phyloP scores from a whole-genome alignment of 768 basidiomycete genomes.

The Pleurotus djamor region DNA sequence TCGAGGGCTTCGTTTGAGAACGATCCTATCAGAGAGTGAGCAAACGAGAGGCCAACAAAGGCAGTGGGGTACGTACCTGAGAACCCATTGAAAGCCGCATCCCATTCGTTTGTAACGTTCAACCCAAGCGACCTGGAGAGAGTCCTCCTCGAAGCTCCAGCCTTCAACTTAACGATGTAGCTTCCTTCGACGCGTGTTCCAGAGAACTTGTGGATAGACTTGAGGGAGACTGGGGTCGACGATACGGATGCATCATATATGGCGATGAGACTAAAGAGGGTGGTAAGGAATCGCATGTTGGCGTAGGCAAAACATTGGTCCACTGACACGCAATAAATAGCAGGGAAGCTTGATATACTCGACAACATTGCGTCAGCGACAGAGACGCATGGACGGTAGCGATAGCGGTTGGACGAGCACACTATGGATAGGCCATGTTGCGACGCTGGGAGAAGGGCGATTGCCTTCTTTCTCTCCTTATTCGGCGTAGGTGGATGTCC shows the following conservation, averaged over 20 bases:
- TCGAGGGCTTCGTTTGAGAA: constrained; percentile 16
- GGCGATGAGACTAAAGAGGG: not conserved
- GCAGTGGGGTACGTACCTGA: constrained; percentile 16
- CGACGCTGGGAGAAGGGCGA: no score
- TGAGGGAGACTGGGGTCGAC: not conserved
- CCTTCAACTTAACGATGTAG: constrained; percentile 26
- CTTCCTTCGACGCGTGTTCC: not conserved
- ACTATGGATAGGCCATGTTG: no score
- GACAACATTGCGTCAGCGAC: no score
- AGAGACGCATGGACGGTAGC: no score
- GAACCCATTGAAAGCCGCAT: constrained; percentile 24
- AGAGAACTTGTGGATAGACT: not conserved
- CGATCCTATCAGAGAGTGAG: constrained; percentile 1
- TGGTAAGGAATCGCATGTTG: not conserved
- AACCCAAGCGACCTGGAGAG: constrained; percentile 10
- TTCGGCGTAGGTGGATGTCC: no score
- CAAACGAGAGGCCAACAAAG: not conserved
- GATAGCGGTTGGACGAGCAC: no score
- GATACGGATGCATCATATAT: not conserved
- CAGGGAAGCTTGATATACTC: no score
- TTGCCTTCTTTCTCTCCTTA: no score
- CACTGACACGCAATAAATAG: no score
- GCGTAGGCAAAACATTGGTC: no score
- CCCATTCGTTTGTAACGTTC: constrained; percentile 19
- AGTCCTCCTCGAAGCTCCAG: constrained; percentile 17